phyloP scores from a whole-genome alignment of 164 flowering plant genomes.

The Chloranthus sessilifolius region DNA sequence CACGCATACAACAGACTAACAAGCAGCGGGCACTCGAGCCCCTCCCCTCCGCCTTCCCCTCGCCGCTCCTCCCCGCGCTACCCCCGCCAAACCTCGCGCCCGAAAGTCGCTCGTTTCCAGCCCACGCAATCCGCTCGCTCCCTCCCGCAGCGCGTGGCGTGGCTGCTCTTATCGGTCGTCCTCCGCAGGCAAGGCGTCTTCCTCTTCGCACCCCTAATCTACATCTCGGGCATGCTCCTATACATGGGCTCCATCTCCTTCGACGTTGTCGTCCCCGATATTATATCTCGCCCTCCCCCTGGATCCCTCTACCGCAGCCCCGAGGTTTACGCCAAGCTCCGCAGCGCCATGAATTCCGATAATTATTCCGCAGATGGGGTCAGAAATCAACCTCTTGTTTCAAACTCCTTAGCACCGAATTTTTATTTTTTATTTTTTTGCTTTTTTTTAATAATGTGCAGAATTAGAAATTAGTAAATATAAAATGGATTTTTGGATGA shows the following conservation, averaged over 20 bases:
- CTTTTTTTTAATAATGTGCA: too few species aligned
- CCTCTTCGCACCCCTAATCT: conserved; percentile 72
- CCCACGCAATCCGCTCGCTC: conserved; percentile 24
- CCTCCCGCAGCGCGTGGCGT: conserved; percentile 47
- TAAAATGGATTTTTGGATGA: too few species aligned
- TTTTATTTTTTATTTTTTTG: too few species aligned
- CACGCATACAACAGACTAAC: conserved; percentile 52
- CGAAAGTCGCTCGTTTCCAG: conserved; percentile 26
- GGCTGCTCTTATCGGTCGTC: conserved; percentile 56
- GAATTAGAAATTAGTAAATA: too few species aligned
- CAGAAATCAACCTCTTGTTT: too few species aligned
- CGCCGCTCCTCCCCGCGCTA: conserved; percentile 57
- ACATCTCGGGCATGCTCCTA: conserved; percentile 73
- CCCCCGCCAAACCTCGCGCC: conserved; percentile 19
- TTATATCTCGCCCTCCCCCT: conserved; percentile 36
- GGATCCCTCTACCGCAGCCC: conserved; percentile 80
- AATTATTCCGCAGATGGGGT: conserved; percentile 64
- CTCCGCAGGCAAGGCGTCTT: conserved; percentile 79
- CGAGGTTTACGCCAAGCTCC: conserved; percentile 52
- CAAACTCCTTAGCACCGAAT: too few species aligned
- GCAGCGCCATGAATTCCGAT: conserved; percentile 64
- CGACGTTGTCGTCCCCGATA: conserved; percentile 48
- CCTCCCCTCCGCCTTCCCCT: conserved; percentile 52
- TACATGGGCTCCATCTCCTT: conserved; percentile 76
- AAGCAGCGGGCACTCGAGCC: conserved; percentile 58